Evolutionary conservation across 23 red algal species (phyloP).

Genomic region (Chondrus crispus): DNA sequence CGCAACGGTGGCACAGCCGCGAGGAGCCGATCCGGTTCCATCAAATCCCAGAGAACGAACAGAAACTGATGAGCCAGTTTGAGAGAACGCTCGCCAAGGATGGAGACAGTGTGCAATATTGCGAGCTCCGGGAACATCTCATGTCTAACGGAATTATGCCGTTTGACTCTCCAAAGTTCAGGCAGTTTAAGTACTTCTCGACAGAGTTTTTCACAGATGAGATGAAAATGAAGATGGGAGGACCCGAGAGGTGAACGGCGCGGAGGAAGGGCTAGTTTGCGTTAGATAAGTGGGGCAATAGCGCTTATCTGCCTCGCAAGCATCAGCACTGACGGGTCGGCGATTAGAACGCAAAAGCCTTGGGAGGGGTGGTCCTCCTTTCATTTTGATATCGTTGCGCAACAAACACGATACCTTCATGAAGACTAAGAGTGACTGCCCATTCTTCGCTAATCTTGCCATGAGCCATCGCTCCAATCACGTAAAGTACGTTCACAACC

Average conservation of each 20-base stretch:
- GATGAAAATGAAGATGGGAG: too few species aligned
- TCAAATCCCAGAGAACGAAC: constrained; percentile 31
- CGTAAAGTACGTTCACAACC: constrained; percentile 71
- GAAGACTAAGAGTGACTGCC: too few species aligned
- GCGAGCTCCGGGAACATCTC: constrained; percentile 25
- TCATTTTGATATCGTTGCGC: too few species aligned
- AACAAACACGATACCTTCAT: too few species aligned
- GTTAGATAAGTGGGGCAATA: too few species aligned
- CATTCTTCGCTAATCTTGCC: constrained; percentile 90
- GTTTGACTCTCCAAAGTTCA: background rate
- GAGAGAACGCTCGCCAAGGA: background rate
- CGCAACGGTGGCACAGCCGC: background rate
- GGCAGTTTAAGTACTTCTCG: background rate
- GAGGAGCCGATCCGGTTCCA: constrained; percentile 64
- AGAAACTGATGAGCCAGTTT: constrained; percentile 33
- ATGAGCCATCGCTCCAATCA: constrained; percentile 93
- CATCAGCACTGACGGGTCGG: too few species aligned
- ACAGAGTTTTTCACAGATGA: constrained; percentile 24
- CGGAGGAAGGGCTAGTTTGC: too few species aligned
- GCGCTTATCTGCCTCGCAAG: too few species aligned
- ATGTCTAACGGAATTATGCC: constrained; percentile 16
- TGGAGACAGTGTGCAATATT: constrained; percentile 18
- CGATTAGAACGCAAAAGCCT: too few species aligned
- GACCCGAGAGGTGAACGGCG: too few species aligned
- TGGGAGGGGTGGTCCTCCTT: too few species aligned